These are phyloP conservation scores for Vigna angularis DNA, from an alignment of 306 rosid genomes.

Conservation along the genomic window DNA sequence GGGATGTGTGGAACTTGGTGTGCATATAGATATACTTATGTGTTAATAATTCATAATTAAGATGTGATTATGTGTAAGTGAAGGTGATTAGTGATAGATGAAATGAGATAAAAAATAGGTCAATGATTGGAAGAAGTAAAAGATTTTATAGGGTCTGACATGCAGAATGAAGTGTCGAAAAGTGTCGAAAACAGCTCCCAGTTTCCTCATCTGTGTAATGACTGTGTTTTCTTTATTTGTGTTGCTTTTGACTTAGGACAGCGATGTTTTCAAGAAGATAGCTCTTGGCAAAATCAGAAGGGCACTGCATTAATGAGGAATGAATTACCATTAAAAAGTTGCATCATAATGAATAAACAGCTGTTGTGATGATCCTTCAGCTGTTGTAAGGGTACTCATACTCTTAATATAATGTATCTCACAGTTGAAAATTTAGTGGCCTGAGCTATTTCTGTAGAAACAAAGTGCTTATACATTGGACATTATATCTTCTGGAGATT, in stretches of 20 bases:
- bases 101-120: background rate
- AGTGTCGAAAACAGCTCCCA: slow-evolving; percentile 25
- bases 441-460: slow-evolving; percentile 33
- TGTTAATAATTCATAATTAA: no score
- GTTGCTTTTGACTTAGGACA: slow-evolving; percentile 48
- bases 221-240: slow-evolving; percentile 20
- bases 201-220: slow-evolving; percentile 40
- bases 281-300: slow-evolving; percentile 49
- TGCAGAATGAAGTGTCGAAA: slow-evolving; percentile 15
- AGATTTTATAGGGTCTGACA: background rate
- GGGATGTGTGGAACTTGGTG: no score
- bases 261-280: slow-evolving; percentile 31
- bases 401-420: slow-evolving; percentile 6
- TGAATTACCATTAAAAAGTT: no score
- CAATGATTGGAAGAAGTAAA: background rate
- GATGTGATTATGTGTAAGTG: no score
- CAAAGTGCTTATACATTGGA: slow-evolving; percentile 71
- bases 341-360: no score
- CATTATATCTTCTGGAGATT: slow-evolving; percentile 47
- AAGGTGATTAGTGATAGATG: no score
- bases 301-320: background rate
- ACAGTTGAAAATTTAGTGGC: slow-evolving; percentile 42
- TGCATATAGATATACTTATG: no score
- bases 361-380: no score
- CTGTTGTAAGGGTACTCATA: slow-evolving; percentile 5